These are phyloP conservation scores for Polytrichum formosum DNA, from an alignment of 225 moss, liverwort and hornwort species.

Conservation along the genomic window DNA sequence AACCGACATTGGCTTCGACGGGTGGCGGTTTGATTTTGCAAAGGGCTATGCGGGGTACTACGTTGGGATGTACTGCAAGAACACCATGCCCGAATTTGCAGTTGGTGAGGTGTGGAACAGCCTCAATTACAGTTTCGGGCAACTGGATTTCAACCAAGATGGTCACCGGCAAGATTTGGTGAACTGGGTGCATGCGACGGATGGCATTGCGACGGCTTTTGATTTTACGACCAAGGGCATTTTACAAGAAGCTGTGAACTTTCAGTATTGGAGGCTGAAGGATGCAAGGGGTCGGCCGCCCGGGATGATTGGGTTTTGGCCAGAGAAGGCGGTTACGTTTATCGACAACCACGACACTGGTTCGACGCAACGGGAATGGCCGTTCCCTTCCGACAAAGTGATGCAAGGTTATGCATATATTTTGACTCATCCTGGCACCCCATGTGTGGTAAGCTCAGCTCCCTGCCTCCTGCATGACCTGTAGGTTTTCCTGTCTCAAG, in stretches of 20 bases:
- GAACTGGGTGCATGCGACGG: conserved; percentile 73
- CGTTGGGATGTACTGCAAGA: conserved; percentile 64
- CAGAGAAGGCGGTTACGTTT: conserved; percentile 80
- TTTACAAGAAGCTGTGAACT: conserved; percentile 73
- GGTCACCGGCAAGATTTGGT: conserved; percentile 68
- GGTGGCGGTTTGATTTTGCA: conserved; percentile 93
- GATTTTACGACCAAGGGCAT: conserved; percentile 98
- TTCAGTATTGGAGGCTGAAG: conserved; percentile 59
- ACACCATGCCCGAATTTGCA: conserved; percentile 57
- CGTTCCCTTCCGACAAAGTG: conserved; percentile 67
- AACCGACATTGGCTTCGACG: conserved; percentile 69
- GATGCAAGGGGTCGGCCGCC: conserved; percentile 54
- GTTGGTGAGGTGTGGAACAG: conserved; percentile 78
- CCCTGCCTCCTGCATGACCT: neutral
- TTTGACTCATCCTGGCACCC: conserved; percentile 79
- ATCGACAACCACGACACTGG: conserved; percentile 96
- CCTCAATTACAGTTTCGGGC: conserved; percentile 55
- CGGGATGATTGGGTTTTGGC: conserved; percentile 81
- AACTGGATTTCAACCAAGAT: conserved; percentile 81
- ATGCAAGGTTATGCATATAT: conserved; percentile 97
- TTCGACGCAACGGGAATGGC: conserved; percentile 84
- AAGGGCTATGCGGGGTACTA: conserved; percentile 77
- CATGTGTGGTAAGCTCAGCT: conserved; percentile 66
- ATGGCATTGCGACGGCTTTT: conserved; percentile 55
- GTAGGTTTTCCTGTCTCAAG: too few species aligned